Percentiles rank a stretch among this genome's conserved stretches.
Evolutionary conservation across 2,329 filamentous ascomycete genomes (phyloP).

Genomic region (Calonectria ilicicola): DNA sequence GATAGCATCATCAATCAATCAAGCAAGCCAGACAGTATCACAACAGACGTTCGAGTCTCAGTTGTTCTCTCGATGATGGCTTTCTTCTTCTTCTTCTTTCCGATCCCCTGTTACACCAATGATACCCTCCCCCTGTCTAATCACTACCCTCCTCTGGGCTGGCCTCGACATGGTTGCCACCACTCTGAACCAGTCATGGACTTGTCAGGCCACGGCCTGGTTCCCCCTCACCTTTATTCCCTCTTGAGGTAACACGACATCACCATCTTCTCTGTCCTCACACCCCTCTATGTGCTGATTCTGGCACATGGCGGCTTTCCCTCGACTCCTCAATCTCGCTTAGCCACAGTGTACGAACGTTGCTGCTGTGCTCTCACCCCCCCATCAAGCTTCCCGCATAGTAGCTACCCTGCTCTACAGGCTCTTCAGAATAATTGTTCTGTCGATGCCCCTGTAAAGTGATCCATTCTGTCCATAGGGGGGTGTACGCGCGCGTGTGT

Average conservation of each 20-base stretch:
- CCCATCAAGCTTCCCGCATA: neutral
- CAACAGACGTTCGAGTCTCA: slow-evolving; percentile 7
- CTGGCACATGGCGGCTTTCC: neutral
- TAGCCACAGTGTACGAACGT: neutral
- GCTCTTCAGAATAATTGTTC: neutral
- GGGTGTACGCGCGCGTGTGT: neutral
- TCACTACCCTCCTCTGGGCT: neutral
- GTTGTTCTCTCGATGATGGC: neutral
- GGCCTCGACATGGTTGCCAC: neutral
- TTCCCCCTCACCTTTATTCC: neutral
- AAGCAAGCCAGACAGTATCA: neutral
- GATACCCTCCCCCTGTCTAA: slow-evolving; percentile 12
- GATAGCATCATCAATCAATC: neutral
- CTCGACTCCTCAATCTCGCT: neutral
- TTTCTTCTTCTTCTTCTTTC: slow-evolving; percentile 3
- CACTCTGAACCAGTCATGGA: neutral
- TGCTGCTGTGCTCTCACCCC: neutral
- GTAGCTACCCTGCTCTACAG: neutral
- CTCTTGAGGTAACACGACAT: slow-evolving; percentile 7
- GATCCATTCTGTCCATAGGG: neutral
- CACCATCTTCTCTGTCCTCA: neutral
- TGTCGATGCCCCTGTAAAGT: neutral
- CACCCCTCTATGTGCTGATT: neutral
- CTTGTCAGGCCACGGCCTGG: neutral
- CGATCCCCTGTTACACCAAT: slow-evolving; percentile 10